These are phyloP conservation scores for Amaranthus palmeri DNA, from an alignment of 148 eudicot species.

Conservation along the genomic window DNA sequence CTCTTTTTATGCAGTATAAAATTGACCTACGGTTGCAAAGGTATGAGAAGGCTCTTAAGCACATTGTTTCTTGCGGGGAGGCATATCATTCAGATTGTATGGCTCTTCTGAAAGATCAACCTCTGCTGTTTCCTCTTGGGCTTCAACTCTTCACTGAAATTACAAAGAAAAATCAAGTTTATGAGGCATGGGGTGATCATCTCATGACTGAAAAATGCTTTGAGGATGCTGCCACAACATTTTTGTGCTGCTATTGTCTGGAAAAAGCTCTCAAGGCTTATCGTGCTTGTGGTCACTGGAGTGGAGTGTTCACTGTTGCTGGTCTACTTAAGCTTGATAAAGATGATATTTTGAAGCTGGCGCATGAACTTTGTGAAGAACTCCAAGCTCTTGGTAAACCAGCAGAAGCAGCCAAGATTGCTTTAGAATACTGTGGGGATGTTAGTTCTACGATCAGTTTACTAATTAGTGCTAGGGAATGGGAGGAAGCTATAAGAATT, in stretches of 20 bases:
- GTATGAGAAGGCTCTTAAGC: conserved; percentile 73
- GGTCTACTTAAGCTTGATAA: conserved; percentile 72
- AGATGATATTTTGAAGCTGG: conserved; percentile 66
- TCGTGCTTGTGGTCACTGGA: conserved; percentile 82
- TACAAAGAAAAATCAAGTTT: conserved; percentile 51
- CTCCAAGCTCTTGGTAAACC: conserved; percentile 89
- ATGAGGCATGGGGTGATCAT: conserved; percentile 97
- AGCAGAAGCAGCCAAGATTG: conserved; percentile 84
- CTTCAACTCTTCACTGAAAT: conserved; percentile 58
- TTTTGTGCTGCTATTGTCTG: conserved; percentile 59
- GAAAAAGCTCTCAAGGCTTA: conserved; percentile 90
- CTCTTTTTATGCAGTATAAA: conserved; percentile 62
- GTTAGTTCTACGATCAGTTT: conserved; percentile 50
- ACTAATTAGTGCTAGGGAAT: conserved; percentile 74
- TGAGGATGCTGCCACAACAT: conserved; percentile 92
- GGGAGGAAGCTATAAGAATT: conserved; percentile 93
- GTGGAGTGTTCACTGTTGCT: conserved; percentile 77
- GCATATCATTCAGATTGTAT: conserved; percentile 59
- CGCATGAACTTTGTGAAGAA: conserved; percentile 87
- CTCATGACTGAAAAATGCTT: conserved; percentile 61
- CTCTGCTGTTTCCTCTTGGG: conserved; percentile 71
- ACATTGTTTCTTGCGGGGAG: conserved; percentile 74
- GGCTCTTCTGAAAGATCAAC: conserved; percentile 69
- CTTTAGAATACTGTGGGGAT: conserved; percentile 92
- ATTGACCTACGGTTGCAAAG: conserved; percentile 77